Percentiles rank a stretch among this genome's conserved stretches.
These are phyloP conservation scores for Barnettozyma vustinii DNA, from an alignment of 805 yeast genomes.

Conservation along the genomic window DNA sequence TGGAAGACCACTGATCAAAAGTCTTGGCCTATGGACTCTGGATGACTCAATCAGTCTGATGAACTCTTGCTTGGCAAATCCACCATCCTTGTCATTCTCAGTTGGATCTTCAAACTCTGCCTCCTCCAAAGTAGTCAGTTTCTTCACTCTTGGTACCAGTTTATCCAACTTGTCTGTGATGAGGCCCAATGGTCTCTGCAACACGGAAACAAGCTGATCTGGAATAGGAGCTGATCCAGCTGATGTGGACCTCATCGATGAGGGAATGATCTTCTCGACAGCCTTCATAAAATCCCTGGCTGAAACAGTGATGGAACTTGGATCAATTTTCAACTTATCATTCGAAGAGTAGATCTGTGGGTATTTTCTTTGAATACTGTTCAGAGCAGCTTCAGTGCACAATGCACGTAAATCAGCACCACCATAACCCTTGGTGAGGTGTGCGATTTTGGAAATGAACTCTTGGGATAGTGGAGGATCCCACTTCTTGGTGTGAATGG, in stretches of 20 bases:
- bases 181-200: constrained; percentile 43
- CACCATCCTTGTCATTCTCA: constrained; percentile 52
- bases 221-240: constrained; percentile 77
- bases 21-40: constrained; percentile 75
- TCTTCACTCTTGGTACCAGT: constrained; percentile 56
- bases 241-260: constrained; percentile 82
- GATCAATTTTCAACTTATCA: constrained; percentile 70
- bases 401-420: constrained; percentile 95
- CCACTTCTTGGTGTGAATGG: constrained; percentile 90
- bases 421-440: constrained; percentile 90
- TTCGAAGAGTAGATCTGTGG: constrained; percentile 85
- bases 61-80: constrained; percentile 65
- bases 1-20: constrained; percentile 62
- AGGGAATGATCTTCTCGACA: constrained; percentile 81
- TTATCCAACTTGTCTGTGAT: constrained; percentile 45
- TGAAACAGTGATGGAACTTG: constrained; percentile 61
- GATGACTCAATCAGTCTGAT: constrained; percentile 44
- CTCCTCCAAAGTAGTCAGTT: constrained; percentile 57
- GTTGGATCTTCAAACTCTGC: constrained; percentile 59
- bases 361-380: constrained; percentile 83
- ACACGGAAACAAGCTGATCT: constrained; percentile 56
- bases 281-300: constrained; percentile 86
- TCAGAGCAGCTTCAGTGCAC: constrained; percentile 92
- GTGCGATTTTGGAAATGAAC: constrained; percentile 65
- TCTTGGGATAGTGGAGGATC: constrained; percentile 55